Evolutionary conservation across 2,329 filamentous ascomycete species (phyloP).

Genomic region (Neocatenulostroma microsporum): DNA sequence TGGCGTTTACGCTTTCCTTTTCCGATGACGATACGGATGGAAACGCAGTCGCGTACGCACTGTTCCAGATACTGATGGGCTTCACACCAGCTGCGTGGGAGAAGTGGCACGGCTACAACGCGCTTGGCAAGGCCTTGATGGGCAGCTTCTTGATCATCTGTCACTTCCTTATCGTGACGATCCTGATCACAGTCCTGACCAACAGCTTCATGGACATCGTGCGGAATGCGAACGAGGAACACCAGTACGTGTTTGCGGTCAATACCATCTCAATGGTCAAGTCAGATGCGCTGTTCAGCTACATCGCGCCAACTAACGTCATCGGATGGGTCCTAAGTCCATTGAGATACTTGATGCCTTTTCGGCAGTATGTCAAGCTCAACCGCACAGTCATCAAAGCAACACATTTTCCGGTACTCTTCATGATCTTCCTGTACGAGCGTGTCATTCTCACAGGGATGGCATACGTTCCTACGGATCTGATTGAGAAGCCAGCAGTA

Average conservation of each 20-base stretch:
- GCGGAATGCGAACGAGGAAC: conserved; percentile 86
- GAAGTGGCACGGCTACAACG: conserved; percentile 72
- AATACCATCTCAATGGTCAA: conserved; percentile 98
- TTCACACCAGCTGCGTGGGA: conserved; percentile 95
- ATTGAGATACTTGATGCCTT: conserved; percentile 68
- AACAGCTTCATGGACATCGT: conserved; percentile 96
- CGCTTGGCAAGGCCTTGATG: conserved; percentile 67
- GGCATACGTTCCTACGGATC: conserved; percentile 74
- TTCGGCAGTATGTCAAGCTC: conserved; percentile 71
- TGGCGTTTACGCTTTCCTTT: conserved; percentile 82
- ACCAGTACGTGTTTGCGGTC: conserved; percentile 86
- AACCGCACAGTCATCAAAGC: conserved; percentile 89
- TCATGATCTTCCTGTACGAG: conserved; percentile 82
- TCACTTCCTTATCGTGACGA: conserved; percentile 90
- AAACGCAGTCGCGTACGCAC: conserved; percentile 71
- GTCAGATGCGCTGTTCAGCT: conserved; percentile 92
- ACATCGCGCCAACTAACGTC: conserved; percentile 84
- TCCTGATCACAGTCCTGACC: conserved; percentile 88
- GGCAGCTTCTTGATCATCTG: conserved; percentile 84
- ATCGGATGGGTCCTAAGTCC: conserved; percentile 85
- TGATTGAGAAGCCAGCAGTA: conserved; percentile 59
- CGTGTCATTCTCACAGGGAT: conserved; percentile 65
- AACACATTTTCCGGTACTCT: conserved; percentile 81
- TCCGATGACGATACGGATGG: conserved; percentile 61
- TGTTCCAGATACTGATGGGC: conserved; percentile 92